Evolutionary conservation across 129 eudicot species (phyloP), one percentile per base, ranked within the genome.

Genomic region (Lactuca saligna): DNA sequence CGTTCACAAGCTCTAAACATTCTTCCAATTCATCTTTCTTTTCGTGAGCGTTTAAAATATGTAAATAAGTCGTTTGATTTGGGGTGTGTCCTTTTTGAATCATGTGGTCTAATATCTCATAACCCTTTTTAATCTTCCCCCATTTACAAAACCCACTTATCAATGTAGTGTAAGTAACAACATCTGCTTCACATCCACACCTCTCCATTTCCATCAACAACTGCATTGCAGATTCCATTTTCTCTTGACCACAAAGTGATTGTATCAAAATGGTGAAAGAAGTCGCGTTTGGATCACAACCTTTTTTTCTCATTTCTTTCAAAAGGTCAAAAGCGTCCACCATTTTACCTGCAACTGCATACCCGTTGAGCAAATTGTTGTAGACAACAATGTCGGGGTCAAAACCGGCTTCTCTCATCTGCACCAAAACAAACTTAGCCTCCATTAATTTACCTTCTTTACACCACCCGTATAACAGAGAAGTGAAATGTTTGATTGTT

Each of bases 11-110:
- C 54, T 86, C 89, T 55, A 85, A 9, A 76, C 92, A 86, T 56
- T 89, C 89, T 48, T 89, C 96, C 12, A 86, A 16, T 49, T 89
- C 85, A n/a, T 89, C 96, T 69, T 89, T 89, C 78, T 83, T 89
- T 82, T 89, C 96, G 48, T 85, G 92, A 25, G 96, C 78, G 69
- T 83, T 54, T 64, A 89, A 20, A 3, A 89, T 83, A 57, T 79
- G 82, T 54, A 86, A 63, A 75, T 83, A 89, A 37, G 89, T 89
- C 9, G 83, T 79, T 56, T 83, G 89, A 66, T 82, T 86, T 2
- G 92, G 96, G 17, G 66, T 39, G 51, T 81, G 83, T 15, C 89
- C 96, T 71, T 44, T 70, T 55, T 89, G 86, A 74, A 89, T 78
- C 96, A 89, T 86, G 60, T 49, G 74, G 61, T 86, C 81, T 61